phyloP scores from a whole-genome alignment of 2,329 filamentous ascomycete genomes.

The Bipolaris zeicola region DNA sequence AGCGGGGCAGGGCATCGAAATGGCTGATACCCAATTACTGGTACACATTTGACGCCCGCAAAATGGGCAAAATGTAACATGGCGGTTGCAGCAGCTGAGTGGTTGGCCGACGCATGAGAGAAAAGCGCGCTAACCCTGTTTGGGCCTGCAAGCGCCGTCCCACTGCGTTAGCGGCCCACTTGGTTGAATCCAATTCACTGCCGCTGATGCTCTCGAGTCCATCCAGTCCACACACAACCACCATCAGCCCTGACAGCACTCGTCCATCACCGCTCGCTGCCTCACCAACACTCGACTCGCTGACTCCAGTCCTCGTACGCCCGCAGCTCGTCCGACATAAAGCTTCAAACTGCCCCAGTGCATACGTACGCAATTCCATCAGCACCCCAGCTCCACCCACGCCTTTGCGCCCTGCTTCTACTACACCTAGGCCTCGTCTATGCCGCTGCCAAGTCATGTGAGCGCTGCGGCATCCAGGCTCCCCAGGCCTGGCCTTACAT shows the following conservation, averaged over 20 bases:
- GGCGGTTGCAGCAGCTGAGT: constrained; percentile 33
- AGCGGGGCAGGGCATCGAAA: constrained; percentile 21
- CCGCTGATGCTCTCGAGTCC: constrained; percentile 25
- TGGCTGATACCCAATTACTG: constrained; percentile 32
- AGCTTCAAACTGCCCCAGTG: constrained; percentile 14
- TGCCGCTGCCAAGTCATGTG: constrained; percentile 20
- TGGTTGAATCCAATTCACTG: constrained; percentile 4
- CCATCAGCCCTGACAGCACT: background rate
- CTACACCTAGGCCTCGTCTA: constrained; percentile 17
- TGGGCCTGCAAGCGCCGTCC: constrained; percentile 24
- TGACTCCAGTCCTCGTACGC: background rate
- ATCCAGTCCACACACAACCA: background rate
- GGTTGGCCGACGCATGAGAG: constrained; percentile 27
- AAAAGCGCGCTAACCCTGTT: constrained; percentile 27
- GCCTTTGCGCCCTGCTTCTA: constrained; percentile 14
- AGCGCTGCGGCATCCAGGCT: constrained; percentile 21
- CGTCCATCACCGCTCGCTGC: too few relatives aligned
- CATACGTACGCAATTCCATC: constrained; percentile 10
- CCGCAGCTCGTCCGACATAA: constrained; percentile 12
- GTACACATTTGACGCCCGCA: constrained; percentile 39
- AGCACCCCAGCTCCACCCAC: constrained; percentile 16
- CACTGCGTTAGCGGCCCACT: constrained; percentile 19
- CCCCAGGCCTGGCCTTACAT: constrained; percentile 5
- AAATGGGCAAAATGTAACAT: constrained; percentile 33
- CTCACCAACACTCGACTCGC: background rate